These are phyloP conservation scores for Neurospora sp. DNA, from an alignment of 495 filamentous ascomycete genomes.

Conservation along the genomic window DNA sequence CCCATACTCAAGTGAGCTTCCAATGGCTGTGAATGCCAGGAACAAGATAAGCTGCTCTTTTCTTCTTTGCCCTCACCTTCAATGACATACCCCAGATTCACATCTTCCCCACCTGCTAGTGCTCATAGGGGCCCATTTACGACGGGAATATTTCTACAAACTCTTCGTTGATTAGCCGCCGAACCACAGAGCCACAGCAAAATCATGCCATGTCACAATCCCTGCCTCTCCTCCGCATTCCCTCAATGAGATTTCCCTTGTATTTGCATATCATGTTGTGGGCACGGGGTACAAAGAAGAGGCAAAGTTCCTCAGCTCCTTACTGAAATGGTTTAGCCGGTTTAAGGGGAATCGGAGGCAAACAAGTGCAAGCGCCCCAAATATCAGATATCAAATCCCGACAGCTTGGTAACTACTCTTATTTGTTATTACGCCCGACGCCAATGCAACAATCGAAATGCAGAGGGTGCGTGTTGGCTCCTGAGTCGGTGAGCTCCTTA, in stretches of 20 bases:
- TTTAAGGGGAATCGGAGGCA: background rate
- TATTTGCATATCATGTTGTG: background rate
- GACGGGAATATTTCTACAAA: background rate
- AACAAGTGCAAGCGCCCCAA: background rate
- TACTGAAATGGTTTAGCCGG: background rate
- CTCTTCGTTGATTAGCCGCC: background rate
- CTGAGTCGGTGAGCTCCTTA: background rate
- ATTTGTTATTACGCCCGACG: background rate
- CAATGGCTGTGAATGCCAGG: background rate
- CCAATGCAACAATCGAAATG: background rate
- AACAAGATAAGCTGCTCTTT: background rate
- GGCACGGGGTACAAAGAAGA: background rate
- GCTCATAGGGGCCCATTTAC: background rate
- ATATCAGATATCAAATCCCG: background rate
- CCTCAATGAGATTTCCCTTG: background rate
- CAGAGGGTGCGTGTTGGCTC: background rate
- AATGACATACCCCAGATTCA: background rate
- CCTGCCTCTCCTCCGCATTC: background rate
- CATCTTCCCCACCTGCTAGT: background rate
- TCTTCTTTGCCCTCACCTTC: background rate
- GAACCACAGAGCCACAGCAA: background rate
- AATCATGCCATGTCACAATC: background rate
- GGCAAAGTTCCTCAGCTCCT: background rate
- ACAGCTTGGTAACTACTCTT: background rate
- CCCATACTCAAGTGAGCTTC: background rate